A percentile compares a stretch with the other conserved stretches of the same genome.
Evolutionary conservation across 352 stramenopile genomes (phyloP).

Genomic region (Phytopythium montanum): DNA sequence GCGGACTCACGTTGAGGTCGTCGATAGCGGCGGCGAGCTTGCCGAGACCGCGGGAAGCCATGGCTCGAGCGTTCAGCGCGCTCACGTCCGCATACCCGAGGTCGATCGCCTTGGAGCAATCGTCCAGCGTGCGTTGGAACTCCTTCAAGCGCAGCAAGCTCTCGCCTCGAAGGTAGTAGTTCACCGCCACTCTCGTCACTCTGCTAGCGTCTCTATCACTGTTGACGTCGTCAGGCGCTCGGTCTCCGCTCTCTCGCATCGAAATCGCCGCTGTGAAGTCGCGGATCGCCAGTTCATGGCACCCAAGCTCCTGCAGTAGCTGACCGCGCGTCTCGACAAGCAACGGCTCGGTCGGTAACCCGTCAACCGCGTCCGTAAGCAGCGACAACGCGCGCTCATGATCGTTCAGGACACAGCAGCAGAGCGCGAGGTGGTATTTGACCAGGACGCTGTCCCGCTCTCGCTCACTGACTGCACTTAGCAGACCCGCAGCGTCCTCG

Average conservation of each 20-base stretch:
- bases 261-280: constrained; percentile 39
- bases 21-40: constrained; percentile 49
- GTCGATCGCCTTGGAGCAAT: constrained; percentile 37
- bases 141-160: constrained; percentile 39
- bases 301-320: constrained; percentile 52
- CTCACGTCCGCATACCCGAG: constrained; percentile 33
- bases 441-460: constrained; percentile 44
- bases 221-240: background rate
- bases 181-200: background rate
- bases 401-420: constrained; percentile 42
- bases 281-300: constrained; percentile 43
- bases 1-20: constrained; percentile 48
- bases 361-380: constrained; percentile 51
- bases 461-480: constrained; percentile 24
- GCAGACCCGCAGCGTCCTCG: constrained; percentile 30
- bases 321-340: constrained; percentile 57
- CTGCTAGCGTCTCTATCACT: constrained; percentile 6
- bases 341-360: constrained; percentile 44
- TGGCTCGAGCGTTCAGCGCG: constrained; percentile 47
- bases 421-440: constrained; percentile 62
- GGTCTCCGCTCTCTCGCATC: constrained; percentile 5
- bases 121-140: constrained; percentile 39
- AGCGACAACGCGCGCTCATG: constrained; percentile 41
- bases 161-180: constrained; percentile 40
- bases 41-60: constrained; percentile 49